phyloP scores from a whole-genome alignment of 208 protist species.

The Crithidia mellificae region DNA sequence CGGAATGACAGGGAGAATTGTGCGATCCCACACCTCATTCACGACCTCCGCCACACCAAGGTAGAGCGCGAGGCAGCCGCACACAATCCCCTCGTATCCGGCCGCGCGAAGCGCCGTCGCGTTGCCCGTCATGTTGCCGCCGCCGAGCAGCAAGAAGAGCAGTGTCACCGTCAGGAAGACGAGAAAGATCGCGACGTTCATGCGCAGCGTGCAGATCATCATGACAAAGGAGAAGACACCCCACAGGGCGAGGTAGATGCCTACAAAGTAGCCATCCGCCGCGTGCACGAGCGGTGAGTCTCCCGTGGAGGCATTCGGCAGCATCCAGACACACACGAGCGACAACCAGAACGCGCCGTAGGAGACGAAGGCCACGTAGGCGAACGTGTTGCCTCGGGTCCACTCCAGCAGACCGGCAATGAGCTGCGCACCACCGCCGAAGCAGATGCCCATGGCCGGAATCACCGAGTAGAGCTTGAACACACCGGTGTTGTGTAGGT shows the following conservation, averaged over 20 bases:
- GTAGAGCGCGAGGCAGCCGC: conserved; percentile 56
- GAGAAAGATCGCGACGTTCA: conserved; percentile 35
- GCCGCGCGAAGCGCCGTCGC: conserved; percentile 23
- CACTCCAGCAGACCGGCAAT: conserved; percentile 63
- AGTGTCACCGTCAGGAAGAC: conserved; percentile 36
- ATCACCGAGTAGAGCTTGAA: conserved; percentile 39
- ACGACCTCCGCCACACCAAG: conserved; percentile 49
- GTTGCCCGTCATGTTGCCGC: conserved; percentile 26
- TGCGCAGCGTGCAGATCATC: conserved; percentile 30
- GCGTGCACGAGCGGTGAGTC: not conserved
- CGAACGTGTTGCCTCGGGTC: conserved; percentile 55
- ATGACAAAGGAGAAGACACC: conserved; percentile 35
- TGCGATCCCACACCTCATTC: conserved; percentile 44
- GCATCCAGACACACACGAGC: conserved; percentile 45
- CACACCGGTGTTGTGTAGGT: conserved; percentile 50
- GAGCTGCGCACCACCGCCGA: conserved; percentile 56
- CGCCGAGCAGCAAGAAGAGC: conserved; percentile 29
- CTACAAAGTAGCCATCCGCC: conserved; percentile 17
- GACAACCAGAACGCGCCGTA: conserved; percentile 68
- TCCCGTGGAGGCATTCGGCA: conserved; percentile 24
- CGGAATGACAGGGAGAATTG: conserved; percentile 39
- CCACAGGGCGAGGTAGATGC: conserved; percentile 30
- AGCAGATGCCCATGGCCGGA: conserved; percentile 48
- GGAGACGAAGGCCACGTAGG: conserved; percentile 37
- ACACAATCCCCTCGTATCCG: conserved; percentile 54